Evolutionary conservation across 2,329 filamentous ascomycete species (phyloP).

Genomic region (Microsporum canis): DNA sequence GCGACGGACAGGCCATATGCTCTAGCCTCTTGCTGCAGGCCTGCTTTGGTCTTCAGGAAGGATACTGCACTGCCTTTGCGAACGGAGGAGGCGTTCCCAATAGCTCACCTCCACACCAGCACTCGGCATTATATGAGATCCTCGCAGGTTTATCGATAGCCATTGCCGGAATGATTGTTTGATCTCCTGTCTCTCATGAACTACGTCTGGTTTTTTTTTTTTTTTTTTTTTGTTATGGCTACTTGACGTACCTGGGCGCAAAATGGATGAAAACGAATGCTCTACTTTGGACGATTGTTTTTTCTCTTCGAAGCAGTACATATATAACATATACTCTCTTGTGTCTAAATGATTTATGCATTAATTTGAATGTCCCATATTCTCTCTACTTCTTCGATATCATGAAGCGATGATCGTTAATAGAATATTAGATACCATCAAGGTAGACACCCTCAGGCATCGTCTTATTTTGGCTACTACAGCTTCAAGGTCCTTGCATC

Average conservation of each 20-base stretch:
- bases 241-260: background rate
- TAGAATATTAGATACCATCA: too few relatives aligned
- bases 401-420: too few relatives aligned
- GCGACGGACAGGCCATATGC: conserved; percentile 34
- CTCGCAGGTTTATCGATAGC: conserved; percentile 35
- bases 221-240: background rate
- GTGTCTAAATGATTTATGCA: background rate
- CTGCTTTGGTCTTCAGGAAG: conserved; percentile 39
- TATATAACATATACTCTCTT: background rate
- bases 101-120: conserved; percentile 3
- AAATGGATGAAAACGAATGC: background rate
- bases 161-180: conserved; percentile 36
- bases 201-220: background rate
- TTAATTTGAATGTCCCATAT: background rate
- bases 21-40: conserved; percentile 37
- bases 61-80: conserved; percentile 35
- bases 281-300: background rate
- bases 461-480: too few relatives aligned
- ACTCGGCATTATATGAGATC: conserved; percentile 28
- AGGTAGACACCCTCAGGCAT: too few relatives aligned
- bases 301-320: background rate
- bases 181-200: conserved; percentile 14
- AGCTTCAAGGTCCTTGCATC: too few relatives aligned
- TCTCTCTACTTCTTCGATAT: too few relatives aligned
- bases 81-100: conserved; percentile 16